Evolutionary conservation across 352 stramenopile species (phyloP).

Genomic region (Globisporangium uncinulatum): DNA sequence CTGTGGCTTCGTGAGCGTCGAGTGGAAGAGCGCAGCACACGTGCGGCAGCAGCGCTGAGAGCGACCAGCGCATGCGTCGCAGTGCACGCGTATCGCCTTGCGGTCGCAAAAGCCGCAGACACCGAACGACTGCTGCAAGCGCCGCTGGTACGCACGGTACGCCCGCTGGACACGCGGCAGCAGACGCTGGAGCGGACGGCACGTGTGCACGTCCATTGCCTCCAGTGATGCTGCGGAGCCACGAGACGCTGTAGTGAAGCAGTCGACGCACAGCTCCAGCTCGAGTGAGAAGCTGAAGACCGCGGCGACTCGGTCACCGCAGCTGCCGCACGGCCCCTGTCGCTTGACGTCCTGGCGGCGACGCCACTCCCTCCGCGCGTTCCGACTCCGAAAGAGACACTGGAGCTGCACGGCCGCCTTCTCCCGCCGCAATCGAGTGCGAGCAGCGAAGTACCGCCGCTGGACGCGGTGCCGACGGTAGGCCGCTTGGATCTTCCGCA

Average conservation of each 20-base stretch:
- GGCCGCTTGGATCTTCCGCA: conserved; percentile 18
- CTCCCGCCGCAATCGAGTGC: conserved; percentile 22
- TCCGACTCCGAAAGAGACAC: conserved; percentile 24
- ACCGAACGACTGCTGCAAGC: conserved; percentile 16
- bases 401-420: conserved; percentile 40
- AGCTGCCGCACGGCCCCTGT: conserved; percentile 37
- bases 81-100: conserved; percentile 31
- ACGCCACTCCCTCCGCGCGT: conserved; percentile 23
- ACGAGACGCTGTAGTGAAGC: conserved; percentile 12
- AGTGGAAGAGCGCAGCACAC: conserved; percentile 34
- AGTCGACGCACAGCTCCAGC: conserved; percentile 29
- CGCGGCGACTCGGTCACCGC: conserved; percentile 23
- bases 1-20: conserved; percentile 7
- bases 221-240: not conserved
- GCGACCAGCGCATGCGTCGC: conserved; percentile 25
- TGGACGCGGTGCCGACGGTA: conserved; percentile 12
- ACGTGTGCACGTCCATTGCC: conserved; percentile 22
- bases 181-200: conserved; percentile 22
- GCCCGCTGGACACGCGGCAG: conserved; percentile 26
- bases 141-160: conserved; percentile 33
- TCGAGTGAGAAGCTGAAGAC: conserved; percentile 31
- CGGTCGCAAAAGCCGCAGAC: conserved; percentile 37
- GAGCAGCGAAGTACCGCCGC: conserved; percentile 21
- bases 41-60: conserved; percentile 37
- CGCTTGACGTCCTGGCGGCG: conserved; percentile 28